phyloP scores from a whole-genome alignment of 2,329 filamentous ascomycete genomes.

The Fusarium sp. region DNA sequence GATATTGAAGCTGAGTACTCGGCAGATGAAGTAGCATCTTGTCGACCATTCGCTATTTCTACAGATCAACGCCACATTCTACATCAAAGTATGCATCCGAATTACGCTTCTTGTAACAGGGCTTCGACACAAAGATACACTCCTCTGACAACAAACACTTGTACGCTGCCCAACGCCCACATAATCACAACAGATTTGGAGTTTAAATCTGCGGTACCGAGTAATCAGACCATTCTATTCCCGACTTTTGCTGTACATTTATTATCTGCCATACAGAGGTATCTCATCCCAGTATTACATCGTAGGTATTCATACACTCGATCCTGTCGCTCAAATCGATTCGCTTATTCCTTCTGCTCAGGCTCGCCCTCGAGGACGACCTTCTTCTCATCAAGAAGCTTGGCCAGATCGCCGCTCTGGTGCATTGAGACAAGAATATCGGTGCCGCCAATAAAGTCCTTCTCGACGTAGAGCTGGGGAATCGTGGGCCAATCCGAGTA shows the following conservation, averaged over 20 bases:
- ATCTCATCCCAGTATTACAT: slow-evolving; percentile 44
- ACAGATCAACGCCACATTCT: too few species aligned
- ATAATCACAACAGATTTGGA: neutral
- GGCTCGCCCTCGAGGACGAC: slow-evolving; percentile 71
- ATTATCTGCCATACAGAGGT: slow-evolving; percentile 42
- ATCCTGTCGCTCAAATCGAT: neutral
- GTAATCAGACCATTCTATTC: slow-evolving; percentile 33
- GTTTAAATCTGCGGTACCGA: neutral
- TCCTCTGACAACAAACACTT: neutral
- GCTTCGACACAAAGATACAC: neutral
- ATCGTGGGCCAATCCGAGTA: slow-evolving; percentile 99
- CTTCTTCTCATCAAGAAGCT: slow-evolving; percentile 90
- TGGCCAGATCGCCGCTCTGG: slow-evolving; percentile 91
- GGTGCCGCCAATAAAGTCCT: slow-evolving; percentile 97
- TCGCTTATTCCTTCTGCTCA: slow-evolving; percentile 50
- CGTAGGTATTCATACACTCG: slow-evolving; percentile 44
- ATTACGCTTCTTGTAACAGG: neutral
- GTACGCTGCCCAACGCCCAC: neutral
- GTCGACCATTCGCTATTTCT: too few species aligned
- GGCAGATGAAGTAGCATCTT: too few species aligned
- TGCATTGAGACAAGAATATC: slow-evolving; percentile 98
- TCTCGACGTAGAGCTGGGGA: slow-evolving; percentile 93
- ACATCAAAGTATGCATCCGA: too few species aligned
- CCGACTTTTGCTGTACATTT: slow-evolving; percentile 40
- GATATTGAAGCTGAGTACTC: neutral